Conservation (phyloP, 1,284 basidiomycete species). For the Moniliophthora roreri region DNA sequence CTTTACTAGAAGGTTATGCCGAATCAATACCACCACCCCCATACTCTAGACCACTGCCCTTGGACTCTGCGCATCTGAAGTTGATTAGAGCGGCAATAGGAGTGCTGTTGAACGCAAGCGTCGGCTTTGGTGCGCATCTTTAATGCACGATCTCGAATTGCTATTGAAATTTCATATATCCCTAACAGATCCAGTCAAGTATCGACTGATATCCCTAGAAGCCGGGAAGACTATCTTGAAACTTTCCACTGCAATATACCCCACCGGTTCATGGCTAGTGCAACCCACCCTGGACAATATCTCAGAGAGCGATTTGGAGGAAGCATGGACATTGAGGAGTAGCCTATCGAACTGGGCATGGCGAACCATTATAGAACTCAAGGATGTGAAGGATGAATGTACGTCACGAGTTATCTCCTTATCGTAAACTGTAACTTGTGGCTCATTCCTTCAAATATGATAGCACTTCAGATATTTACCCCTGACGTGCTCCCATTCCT, state of each 20-base stretch:
- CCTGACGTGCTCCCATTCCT: conserved; percentile 64
- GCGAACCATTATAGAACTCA: conserved; percentile 67
- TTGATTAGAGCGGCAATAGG: conserved; percentile 79
- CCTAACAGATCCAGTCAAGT: conserved; percentile 66
- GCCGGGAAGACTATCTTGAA: conserved; percentile 67
- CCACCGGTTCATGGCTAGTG: conserved; percentile 60
- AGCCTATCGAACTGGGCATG: conserved; percentile 75
- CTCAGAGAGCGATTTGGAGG: conserved; percentile 34
- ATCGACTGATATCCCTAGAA: conserved; percentile 63
- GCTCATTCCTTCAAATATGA: conserved; percentile 1
- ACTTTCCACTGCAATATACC: conserved; percentile 69
- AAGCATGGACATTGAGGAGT: conserved; percentile 66
- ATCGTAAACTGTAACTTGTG: background rate
- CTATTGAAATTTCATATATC: background rate
- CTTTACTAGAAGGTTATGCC: conserved; percentile 68
- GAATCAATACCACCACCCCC: conserved; percentile 48
- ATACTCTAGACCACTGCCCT: conserved; percentile 40
- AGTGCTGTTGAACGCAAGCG: conserved; percentile 75
- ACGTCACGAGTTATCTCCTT: conserved; percentile 24
- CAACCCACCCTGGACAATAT: conserved; percentile 24
- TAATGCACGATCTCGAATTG: conserved; percentile 1
- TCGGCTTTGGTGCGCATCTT: conserved; percentile 66
- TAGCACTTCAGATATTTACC: conserved; percentile 58
- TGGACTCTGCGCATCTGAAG: conserved; percentile 64
- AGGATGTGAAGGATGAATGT: conserved; percentile 63